Percentiles rank a stretch among this genome's conserved stretches.
Evolutionary conservation across 2,329 filamentous ascomycete species (phyloP).

Genomic region (Ambrosiella beaveri): DNA sequence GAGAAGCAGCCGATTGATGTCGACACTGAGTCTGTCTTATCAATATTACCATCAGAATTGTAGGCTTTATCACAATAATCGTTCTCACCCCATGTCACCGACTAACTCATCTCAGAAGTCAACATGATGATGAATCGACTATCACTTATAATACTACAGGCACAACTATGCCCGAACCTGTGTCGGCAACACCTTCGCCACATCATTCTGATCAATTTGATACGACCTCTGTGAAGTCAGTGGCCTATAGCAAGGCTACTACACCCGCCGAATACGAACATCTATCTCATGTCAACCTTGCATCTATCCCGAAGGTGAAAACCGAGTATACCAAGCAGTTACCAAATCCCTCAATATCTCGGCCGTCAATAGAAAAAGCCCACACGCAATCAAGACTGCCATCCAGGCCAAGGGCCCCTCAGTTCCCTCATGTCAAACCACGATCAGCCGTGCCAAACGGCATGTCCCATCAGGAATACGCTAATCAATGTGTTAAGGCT

Average conservation of each 20-base stretch:
- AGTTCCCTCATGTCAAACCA: slow-evolving; percentile 24
- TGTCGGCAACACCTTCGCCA: slow-evolving; percentile 22
- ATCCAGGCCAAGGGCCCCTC: background rate
- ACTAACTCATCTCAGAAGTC: background rate
- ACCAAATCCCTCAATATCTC: background rate
- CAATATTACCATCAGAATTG: background rate
- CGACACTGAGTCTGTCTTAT: background rate
- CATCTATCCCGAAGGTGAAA: background rate
- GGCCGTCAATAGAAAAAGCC: background rate
- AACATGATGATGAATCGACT: background rate
- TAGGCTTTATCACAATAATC: background rate
- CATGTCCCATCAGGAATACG: slow-evolving; percentile 59
- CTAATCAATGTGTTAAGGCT: slow-evolving; percentile 76
- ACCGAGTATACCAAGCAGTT: background rate
- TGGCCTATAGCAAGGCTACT: slow-evolving; percentile 44
- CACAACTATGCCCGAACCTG: background rate
- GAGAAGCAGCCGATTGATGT: background rate
- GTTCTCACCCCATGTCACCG: background rate
- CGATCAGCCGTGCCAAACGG: slow-evolving; percentile 71
- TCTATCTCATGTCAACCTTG: background rate
- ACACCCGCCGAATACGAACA: slow-evolving; percentile 33
- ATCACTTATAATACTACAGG: background rate
- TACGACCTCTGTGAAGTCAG: slow-evolving; percentile 35
- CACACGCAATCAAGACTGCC: background rate
- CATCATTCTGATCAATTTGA: slow-evolving; percentile 38